Percentiles rank a stretch among this genome's conserved stretches.
These are phyloP conservation scores for Lodderomyces parapsilosis DNA, from an alignment of 1,139 yeast species.

Conservation along the genomic window DNA sequence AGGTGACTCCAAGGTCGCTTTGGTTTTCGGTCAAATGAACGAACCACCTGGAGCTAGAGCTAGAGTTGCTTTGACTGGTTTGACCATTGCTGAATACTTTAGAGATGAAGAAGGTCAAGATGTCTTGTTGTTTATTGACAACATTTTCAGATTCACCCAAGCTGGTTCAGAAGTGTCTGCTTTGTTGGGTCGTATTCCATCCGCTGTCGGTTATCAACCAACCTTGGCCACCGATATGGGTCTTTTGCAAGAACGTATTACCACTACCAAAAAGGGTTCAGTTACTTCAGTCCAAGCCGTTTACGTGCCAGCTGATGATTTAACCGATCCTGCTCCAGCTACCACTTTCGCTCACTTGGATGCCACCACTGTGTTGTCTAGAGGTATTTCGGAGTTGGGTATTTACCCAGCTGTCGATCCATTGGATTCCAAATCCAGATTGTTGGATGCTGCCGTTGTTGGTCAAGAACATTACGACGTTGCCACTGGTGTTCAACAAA, in stretches of 20 bases:
- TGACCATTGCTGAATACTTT: slow-evolving; percentile 99
- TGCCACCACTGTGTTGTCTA: slow-evolving; percentile 99
- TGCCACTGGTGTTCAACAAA: slow-evolving; percentile 95
- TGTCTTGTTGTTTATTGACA: slow-evolving; percentile 98
- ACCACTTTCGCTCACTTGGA: slow-evolving; percentile 99
- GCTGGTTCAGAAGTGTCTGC: slow-evolving; percentile 99
- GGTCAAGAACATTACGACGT: slow-evolving; percentile 98
- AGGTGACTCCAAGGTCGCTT: slow-evolving; percentile 99
- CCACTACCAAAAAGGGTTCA: slow-evolving; percentile 99
- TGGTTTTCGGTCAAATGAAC: slow-evolving; percentile 99
- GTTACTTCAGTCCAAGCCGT: slow-evolving; percentile 99
- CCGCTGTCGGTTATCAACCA: slow-evolving; percentile 99
- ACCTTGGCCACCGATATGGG: slow-evolving; percentile 99
- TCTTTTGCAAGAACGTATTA: slow-evolving; percentile 99
- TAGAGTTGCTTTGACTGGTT: slow-evolving; percentile 99
- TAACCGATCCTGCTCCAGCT: slow-evolving; percentile 99
- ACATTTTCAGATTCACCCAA: slow-evolving; percentile 99
- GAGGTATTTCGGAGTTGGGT: slow-evolving; percentile 99
- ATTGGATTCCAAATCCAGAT: slow-evolving; percentile 98
- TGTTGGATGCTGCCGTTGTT: slow-evolving; percentile 93
- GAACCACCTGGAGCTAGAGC: slow-evolving; percentile 99
- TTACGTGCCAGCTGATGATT: slow-evolving; percentile 99
- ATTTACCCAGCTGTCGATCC: slow-evolving; percentile 99
- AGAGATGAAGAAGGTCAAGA: slow-evolving; percentile 99
- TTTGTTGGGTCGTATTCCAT: slow-evolving; percentile 99